Percentiles rank a stretch among this genome's conserved stretches.
Evolutionary conservation across 768 basidiomycete genomes (phyloP).

Genomic region (Lentinula sp.): DNA sequence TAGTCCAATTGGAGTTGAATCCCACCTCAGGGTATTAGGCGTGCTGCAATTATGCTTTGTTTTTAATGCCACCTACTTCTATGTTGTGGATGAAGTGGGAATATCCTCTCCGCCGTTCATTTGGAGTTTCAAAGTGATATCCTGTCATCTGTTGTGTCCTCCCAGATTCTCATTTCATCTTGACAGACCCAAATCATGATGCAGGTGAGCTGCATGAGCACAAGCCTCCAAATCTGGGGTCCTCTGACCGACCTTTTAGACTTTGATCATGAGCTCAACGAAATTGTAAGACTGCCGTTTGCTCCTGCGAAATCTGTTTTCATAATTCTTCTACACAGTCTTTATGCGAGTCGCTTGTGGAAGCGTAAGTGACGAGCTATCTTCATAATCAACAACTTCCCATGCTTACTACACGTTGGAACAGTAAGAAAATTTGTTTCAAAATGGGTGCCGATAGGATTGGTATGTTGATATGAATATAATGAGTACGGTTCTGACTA

Average conservation of each 20-base stretch:
- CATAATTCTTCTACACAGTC: background rate
- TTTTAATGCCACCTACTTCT: constrained; percentile 2
- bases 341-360: background rate
- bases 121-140: constrained; percentile 2
- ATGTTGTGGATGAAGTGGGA: background rate
- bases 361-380: background rate
- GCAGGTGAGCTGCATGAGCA: background rate
- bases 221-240: no score
- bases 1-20: background rate
- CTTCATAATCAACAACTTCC: background rate
- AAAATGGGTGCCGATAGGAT: constrained; percentile 1
- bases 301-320: background rate
- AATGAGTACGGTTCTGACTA: background rate
- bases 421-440: background rate
- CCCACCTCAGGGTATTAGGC: background rate
- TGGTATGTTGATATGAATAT: background rate
- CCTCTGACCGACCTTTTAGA: background rate
- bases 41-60: constrained; percentile 1
- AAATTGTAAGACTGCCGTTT: background rate
- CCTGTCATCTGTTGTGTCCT: background rate
- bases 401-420: background rate
- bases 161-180: background rate
- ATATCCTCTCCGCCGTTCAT: background rate
- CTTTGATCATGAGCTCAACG: background rate
- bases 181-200: constrained; percentile 1